Percentiles rank a stretch among this genome's conserved stretches.
These are phyloP conservation scores for Chalciporus pseudorubinellus DNA, from an alignment of 768 basidiomycete species.

Conservation along the genomic window DNA sequence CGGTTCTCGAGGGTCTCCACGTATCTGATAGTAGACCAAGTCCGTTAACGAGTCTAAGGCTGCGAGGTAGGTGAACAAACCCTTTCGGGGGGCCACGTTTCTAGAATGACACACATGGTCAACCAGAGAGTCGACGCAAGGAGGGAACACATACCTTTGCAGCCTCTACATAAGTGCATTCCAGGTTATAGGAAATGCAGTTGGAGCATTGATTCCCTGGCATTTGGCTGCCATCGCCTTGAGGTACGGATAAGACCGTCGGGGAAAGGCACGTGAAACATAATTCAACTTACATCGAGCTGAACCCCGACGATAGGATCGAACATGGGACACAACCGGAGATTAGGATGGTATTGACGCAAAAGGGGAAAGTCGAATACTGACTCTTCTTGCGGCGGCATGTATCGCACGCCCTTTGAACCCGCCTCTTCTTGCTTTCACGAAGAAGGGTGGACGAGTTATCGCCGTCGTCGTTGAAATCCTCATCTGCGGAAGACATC, in stretches of 20 bases:
- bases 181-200: constrained; percentile 45
- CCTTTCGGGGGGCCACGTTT: constrained; percentile 42
- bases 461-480: constrained; percentile 50
- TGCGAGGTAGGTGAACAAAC: constrained; percentile 11
- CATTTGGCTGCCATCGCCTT: constrained; percentile 63
- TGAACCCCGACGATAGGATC: neutral
- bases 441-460: constrained; percentile 25
- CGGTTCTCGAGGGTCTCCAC: constrained; percentile 61
- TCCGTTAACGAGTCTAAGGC: neutral
- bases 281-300: constrained; percentile 25
- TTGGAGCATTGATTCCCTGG: constrained; percentile 55
- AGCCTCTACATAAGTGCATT: constrained; percentile 57
- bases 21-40: constrained; percentile 39
- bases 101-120: constrained; percentile 17
- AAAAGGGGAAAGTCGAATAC: constrained; percentile 18
- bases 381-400: constrained; percentile 83
- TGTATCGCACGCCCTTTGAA: constrained; percentile 79
- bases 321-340: neutral
- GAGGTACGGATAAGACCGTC: neutral
- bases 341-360: neutral
- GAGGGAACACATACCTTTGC: constrained; percentile 41
- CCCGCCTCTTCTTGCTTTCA: constrained; percentile 61
- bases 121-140: neutral
- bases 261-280: neutral
- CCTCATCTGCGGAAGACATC: constrained; percentile 63